Evolutionary conservation across 2,329 filamentous ascomycete species (phyloP).

Genomic region (Epichloe sibirici): DNA sequence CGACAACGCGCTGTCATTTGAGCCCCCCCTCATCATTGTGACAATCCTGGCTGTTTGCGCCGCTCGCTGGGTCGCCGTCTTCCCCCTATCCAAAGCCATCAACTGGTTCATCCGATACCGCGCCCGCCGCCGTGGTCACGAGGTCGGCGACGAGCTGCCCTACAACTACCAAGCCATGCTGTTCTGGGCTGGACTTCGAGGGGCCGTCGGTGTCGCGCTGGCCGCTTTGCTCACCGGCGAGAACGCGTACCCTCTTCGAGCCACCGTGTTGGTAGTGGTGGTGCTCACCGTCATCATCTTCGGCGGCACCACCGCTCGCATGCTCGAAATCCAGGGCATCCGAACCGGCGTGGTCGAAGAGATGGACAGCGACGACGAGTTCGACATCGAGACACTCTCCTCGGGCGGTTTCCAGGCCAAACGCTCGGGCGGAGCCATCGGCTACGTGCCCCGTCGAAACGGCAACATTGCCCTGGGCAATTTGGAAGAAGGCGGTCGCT

Average conservation of each 20-base stretch:
- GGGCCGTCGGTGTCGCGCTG: constrained; percentile 88
- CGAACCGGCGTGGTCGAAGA: constrained; percentile 93
- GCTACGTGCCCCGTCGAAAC: constrained; percentile 59
- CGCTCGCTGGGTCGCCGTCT: constrained; percentile 87
- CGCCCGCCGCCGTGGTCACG: constrained; percentile 58
- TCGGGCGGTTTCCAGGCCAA: constrained; percentile 67
- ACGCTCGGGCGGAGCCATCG: constrained; percentile 63
- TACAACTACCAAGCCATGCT: constrained; percentile 98
- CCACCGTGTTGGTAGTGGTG: constrained; percentile 94
- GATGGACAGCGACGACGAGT: constrained; percentile 95
- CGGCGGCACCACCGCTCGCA: constrained; percentile 89
- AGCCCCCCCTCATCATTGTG: constrained; percentile 89
- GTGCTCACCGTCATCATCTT: constrained; percentile 98
- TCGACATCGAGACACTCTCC: constrained; percentile 76
- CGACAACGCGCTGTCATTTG: constrained; percentile 75
- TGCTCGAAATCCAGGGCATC: constrained; percentile 96
- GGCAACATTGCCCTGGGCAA: constrained; percentile 47
- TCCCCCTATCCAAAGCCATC: constrained; percentile 83
- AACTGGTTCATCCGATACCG: constrained; percentile 89
- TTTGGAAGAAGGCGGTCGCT: constrained; percentile 27
- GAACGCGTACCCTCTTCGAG: constrained; percentile 72
- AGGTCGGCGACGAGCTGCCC: constrained; percentile 76
- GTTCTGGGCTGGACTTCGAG: constrained; percentile 95
- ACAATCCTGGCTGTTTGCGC: constrained; percentile 85
- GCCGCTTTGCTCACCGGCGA: constrained; percentile 77